Conservation (phyloP, 345 rosid species). For the Balakata baccata region DNA sequence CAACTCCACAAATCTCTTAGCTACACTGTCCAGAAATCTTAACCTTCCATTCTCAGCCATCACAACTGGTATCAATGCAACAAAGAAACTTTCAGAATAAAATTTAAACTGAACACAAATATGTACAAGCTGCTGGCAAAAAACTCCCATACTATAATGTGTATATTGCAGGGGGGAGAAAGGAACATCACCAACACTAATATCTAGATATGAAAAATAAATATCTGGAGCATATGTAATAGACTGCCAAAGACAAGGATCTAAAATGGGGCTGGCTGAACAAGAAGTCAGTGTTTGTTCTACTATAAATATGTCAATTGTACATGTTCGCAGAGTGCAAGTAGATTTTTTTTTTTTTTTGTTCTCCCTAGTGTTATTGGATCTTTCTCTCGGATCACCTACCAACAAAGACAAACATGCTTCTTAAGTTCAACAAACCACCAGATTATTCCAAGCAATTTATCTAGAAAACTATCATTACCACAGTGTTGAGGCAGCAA, state of each 20-base stretch:
- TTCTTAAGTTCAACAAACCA: not conserved
- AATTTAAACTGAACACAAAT: not conserved
- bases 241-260: not conserved
- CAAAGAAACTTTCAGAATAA: not conserved
- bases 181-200: not conserved
- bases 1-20: slow-evolving; percentile 60
- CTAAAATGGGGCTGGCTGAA: not conserved
- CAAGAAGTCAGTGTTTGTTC: not conserved
- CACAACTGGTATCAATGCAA: slow-evolving; percentile 39
- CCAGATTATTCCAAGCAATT: not conserved
- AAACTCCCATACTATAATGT: not conserved
- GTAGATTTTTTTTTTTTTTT: not conserved
- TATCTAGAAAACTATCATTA: not conserved
- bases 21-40: slow-evolving; percentile 52
- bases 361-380: not conserved
- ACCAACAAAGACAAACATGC: not conserved
- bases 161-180: not conserved
- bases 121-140: not conserved
- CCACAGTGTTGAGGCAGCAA: not conserved
- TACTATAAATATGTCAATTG: not conserved
- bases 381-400: not conserved
- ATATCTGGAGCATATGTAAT: not conserved
- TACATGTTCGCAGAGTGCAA: not conserved
- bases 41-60: slow-evolving; percentile 87
- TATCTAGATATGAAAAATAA: not conserved